A percentile compares a stretch with the other conserved stretches of the same genome.
Evolutionary conservation across 2,329 filamentous ascomycete genomes (phyloP).

Genomic region (Aspergillus tanneri): DNA sequence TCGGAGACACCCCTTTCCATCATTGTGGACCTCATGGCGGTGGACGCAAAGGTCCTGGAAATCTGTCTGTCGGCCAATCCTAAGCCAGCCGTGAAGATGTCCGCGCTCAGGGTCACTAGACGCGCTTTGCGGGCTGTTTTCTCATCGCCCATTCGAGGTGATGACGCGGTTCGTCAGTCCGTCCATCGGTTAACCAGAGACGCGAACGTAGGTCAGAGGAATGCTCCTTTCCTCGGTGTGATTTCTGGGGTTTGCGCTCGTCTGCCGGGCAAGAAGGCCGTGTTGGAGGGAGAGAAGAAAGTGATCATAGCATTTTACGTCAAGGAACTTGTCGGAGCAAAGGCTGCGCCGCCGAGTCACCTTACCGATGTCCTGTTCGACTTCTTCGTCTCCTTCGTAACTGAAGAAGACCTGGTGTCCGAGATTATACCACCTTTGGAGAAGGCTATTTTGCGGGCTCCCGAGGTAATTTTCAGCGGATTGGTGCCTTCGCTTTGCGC

Average conservation of each 20-base stretch:
- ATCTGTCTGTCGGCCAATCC: conserved; percentile 68
- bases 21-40: conserved; percentile 61
- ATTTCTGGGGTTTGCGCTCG: conserved; percentile 83
- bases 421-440: conserved; percentile 80
- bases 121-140: conserved; percentile 76
- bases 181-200: conserved; percentile 70
- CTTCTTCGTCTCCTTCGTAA: conserved; percentile 77
- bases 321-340: conserved; percentile 80
- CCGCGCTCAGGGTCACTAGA: conserved; percentile 73
- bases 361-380: conserved; percentile 72
- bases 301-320: conserved; percentile 79
- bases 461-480: conserved; percentile 82
- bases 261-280: conserved; percentile 60
- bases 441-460: conserved; percentile 82
- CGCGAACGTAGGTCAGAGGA: conserved; percentile 61
- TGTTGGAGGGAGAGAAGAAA: conserved; percentile 65
- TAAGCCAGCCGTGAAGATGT: conserved; percentile 65
- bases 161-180: conserved; percentile 61
- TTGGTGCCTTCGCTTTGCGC: conserved; percentile 71
- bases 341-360: conserved; percentile 67
- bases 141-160: conserved; percentile 56
- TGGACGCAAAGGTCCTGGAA: conserved; percentile 72
- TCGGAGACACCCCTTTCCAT: conserved; percentile 63
- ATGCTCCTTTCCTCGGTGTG: conserved; percentile 77
- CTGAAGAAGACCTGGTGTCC: conserved; percentile 69